Evolutionary conservation across 1,284 basidiomycete species (phyloP).

Genomic region (Naganishia liquefaciens): DNA sequence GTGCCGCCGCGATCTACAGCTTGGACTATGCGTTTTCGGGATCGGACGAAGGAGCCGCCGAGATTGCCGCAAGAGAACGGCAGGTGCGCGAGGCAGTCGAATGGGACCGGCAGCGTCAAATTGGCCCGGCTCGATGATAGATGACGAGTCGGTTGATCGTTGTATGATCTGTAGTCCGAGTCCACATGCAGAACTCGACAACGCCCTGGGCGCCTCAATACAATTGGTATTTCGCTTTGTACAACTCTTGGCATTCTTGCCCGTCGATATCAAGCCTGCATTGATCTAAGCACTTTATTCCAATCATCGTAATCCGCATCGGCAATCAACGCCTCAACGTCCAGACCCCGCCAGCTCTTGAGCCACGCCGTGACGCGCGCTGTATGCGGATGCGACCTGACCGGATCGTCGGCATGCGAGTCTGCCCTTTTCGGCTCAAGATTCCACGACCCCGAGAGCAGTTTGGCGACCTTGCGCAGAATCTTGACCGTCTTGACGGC

Average conservation of each 20-base stretch:
- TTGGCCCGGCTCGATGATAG: background rate
- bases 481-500: conserved; percentile 42
- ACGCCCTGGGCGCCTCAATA: background rate
- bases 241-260: background rate
- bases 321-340: conserved; percentile 43
- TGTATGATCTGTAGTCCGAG: too few species aligned
- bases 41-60: conserved; percentile 31
- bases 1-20: conserved; percentile 43
- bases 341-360: conserved; percentile 40
- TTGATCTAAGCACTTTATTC: conserved; percentile 21
- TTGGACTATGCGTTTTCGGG: conserved; percentile 47
- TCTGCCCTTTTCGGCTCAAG: conserved; percentile 3
- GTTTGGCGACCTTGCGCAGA: conserved; percentile 38
- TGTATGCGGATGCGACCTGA: conserved; percentile 26
- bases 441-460: conserved; percentile 13
- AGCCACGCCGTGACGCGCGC: conserved; percentile 39
- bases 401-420: conserved; percentile 4
- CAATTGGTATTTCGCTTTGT: background rate
- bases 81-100: conserved; percentile 45
- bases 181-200: too few species aligned
- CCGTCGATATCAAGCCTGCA: conserved; percentile 1
- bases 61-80: conserved; percentile 32
- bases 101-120: conserved; percentile 42
- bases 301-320: conserved; percentile 44
- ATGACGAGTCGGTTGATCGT: too few species aligned